Conservation (phyloP, 2,329 filamentous ascomycete species). For the Hymenoscyphus occultus region DNA sequence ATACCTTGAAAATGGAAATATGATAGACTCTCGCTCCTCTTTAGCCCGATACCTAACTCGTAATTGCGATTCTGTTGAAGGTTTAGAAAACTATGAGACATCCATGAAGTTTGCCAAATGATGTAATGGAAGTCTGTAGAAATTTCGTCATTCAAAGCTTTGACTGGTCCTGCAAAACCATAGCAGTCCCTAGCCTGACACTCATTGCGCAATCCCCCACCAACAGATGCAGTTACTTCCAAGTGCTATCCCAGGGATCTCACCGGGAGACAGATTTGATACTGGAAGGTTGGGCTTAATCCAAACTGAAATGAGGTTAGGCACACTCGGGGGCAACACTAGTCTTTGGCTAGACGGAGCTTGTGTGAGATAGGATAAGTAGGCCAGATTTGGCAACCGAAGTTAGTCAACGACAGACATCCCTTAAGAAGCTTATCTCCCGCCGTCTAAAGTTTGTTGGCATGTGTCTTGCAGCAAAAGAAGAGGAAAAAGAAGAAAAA, state of each 20-base stretch:
- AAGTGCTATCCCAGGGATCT: not conserved
- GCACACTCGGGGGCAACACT: not conserved
- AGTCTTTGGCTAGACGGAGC: not conserved
- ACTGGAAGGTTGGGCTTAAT: not conserved
- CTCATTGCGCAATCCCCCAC: not conserved
- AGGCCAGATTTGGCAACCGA: not conserved
- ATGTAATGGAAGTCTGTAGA: too few species aligned
- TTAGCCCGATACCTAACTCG: too few species aligned
- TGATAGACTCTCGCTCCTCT: too few species aligned
- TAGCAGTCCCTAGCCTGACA: not conserved
- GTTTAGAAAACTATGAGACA: too few species aligned
- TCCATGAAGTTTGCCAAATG: too few species aligned
- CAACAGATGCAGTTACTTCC: not conserved
- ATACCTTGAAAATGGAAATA: too few species aligned
- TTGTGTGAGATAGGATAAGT: not conserved
- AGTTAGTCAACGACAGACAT: not conserved
- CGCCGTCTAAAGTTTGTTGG: not conserved
- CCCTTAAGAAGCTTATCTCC: not conserved
- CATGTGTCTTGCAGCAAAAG: not conserved
- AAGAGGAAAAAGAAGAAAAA: not conserved
- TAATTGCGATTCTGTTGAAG: too few species aligned
- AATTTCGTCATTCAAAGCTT: too few species aligned
- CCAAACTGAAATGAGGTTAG: not conserved
- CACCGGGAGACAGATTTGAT: not conserved
- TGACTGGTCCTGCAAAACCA: too few species aligned